Conservation (phyloP, 2,329 filamentous ascomycete genomes). For the Alternaria arbusti region DNA sequence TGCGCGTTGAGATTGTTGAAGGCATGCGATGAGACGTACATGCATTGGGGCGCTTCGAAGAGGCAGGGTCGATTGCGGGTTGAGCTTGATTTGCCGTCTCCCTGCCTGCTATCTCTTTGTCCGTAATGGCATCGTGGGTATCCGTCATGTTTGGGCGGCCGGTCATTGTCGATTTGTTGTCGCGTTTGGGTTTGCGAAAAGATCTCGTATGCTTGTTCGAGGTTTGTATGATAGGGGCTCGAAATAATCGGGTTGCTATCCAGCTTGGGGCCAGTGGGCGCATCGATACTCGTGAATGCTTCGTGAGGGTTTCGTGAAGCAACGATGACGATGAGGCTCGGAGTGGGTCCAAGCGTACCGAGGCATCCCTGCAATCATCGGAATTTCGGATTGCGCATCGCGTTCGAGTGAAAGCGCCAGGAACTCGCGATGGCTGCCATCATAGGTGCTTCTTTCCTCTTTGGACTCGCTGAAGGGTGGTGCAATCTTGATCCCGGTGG, state of each 20-base stretch:
- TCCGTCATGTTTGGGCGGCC: not conserved
- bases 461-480: not conserved
- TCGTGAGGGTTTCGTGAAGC: not conserved
- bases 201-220: not conserved
- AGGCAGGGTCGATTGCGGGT: not conserved
- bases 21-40: slow-evolving; percentile 32
- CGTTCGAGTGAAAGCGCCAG: not conserved
- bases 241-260: not conserved
- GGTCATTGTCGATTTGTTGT: not conserved
- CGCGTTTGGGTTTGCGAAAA: not conserved
- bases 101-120: slow-evolving; percentile 27
- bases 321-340: slow-evolving; percentile 9
- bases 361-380: slow-evolving; percentile 19
- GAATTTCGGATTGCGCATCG: slow-evolving; percentile 17
- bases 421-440: slow-evolving; percentile 9
- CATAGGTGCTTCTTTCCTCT: not conserved
- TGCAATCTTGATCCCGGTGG: slow-evolving; percentile 5
- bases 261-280: not conserved
- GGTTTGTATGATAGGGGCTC: not conserved
- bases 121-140: slow-evolving; percentile 28
- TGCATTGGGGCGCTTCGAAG: slow-evolving; percentile 46
- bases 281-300: not conserved
- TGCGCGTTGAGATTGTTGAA: not conserved
- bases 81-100: slow-evolving; percentile 10
- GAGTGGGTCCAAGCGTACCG: slow-evolving; percentile 17